Evolutionary conservation across 768 basidiomycete genomes (phyloP).

Genomic region (Boletus vermiculosoides): DNA sequence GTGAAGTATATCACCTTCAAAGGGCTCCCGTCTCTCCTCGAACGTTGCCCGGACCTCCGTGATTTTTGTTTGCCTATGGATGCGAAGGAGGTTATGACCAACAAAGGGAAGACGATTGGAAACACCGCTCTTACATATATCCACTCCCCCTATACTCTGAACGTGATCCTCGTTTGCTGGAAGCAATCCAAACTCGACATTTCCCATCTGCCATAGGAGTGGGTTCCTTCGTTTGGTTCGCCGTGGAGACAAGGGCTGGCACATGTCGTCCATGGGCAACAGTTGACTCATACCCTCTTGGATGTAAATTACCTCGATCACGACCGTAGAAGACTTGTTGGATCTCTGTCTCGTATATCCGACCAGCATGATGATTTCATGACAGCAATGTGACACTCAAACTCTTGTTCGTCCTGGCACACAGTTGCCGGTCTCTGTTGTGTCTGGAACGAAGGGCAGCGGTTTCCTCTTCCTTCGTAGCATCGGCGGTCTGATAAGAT

Average conservation of each 20-base stretch:
- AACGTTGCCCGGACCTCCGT: neutral
- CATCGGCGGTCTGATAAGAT: too few relatives aligned
- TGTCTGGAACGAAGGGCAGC: too few relatives aligned
- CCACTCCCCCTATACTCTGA: neutral
- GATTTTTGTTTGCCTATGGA: neutral
- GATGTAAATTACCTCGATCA: neutral
- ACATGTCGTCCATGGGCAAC: neutral
- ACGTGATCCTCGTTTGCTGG: neutral
- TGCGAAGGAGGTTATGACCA: neutral
- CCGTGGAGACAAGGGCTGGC: neutral
- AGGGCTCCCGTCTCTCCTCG: neutral
- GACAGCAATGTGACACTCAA: too few relatives aligned
- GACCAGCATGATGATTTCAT: too few relatives aligned
- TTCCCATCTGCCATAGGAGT: neutral
- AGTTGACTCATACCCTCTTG: neutral
- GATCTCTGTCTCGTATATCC: neutral
- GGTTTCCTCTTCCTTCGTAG: too few relatives aligned
- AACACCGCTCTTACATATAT: neutral
- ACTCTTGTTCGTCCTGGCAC: too few relatives aligned
- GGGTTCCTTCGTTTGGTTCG: neutral
- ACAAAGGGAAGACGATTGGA: neutral
- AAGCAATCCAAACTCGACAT: neutral
- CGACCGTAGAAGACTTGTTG: neutral
- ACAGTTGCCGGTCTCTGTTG: too few relatives aligned
- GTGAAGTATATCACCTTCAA: slow-evolving; percentile 1